Base-by-base conservation (phyloP, 2,329 filamentous ascomycete genomes). In the Exophiala sideris region DNA sequence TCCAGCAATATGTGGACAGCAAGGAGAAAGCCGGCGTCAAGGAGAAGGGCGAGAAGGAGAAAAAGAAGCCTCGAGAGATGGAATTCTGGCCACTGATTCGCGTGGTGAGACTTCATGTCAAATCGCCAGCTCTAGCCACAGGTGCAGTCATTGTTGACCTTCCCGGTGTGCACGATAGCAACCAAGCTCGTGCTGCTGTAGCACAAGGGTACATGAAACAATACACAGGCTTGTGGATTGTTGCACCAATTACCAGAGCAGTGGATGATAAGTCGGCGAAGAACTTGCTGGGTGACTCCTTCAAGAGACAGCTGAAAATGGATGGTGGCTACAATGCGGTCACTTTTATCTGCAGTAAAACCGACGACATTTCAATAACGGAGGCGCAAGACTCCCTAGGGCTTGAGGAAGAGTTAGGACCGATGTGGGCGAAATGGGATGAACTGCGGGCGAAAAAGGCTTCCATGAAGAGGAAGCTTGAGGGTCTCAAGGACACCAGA, bases 381-480 rank as follows among this genome's bases (percentile, higher is more conserved):
- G 76, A 81, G 51, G 75, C 74, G 68, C 40, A 70, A 61, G 67
- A 71, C 10, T 70, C 64, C 14, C 65, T 79, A 5, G 65, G 62
- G 1, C 63, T 76, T 2, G 66, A 70, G 11, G 68, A 69, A 10
- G 65, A 72, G 38, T 61, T 72, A 46, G 62, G 46, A 8, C 45
- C 57, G 1, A 48, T 52, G 21, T 63, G 56, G 56, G 54, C 52
- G 6, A 56, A 63, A 41, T 50, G 49, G 12, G 58, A 64, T 32
- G 46, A 52, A 16, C 45, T 62, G 12, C 35, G 16, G 5, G 41
- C 44, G n/a, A 53, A 54, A 39, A 53, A 40, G 16, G 48, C 54
- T 16, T 8, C 87, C 67, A 73, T 88, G 32, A 84, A 88, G 68
- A 82, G 86, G 62, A 81, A 85, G 65, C 73, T 88, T 5, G 82